These are phyloP conservation scores for Neurospora sublineolata DNA, from an alignment of 495 filamentous ascomycete species.

Conservation along the genomic window DNA sequence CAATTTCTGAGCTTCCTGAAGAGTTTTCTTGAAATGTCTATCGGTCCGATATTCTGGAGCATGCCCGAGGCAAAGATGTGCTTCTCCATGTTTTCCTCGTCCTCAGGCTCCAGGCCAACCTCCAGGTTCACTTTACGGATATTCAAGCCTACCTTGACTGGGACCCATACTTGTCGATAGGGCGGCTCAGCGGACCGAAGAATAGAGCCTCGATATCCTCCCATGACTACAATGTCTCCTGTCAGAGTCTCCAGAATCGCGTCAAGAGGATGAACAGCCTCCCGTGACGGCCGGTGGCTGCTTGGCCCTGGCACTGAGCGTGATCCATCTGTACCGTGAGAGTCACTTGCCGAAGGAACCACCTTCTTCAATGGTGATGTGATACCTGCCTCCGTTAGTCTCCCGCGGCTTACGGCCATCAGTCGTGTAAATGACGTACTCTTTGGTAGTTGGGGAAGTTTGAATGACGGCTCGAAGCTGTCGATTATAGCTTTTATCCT, in stretches of 20 bases:
- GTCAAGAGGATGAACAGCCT: conserved; percentile 36
- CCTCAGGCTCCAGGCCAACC: conserved; percentile 70
- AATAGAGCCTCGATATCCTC: conserved; percentile 83
- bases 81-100: conserved; percentile 77
- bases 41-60: conserved; percentile 79
- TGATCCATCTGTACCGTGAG: neutral
- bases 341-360: conserved; percentile 9
- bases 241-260: conserved; percentile 57
- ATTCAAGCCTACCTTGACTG: conserved; percentile 87
- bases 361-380: conserved; percentile 29
- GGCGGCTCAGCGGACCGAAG: conserved; percentile 75
- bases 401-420: neutral
- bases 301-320: conserved; percentile 4
- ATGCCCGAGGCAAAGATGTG: conserved; percentile 74
- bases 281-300: conserved; percentile 16
- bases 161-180: conserved; percentile 79
- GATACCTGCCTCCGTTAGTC: conserved; percentile 16
- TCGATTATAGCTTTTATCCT: conserved; percentile 87
- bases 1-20: conserved; percentile 67
- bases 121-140: conserved; percentile 87
- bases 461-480: conserved; percentile 67
- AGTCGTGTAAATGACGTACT: conserved; percentile 32
- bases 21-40: conserved; percentile 75
- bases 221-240: conserved; percentile 80
- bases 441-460: conserved; percentile 51